These are phyloP conservation scores for Penicillium sp. DNA, from an alignment of 2,329 filamentous ascomycete genomes.

Conservation along the genomic window DNA sequence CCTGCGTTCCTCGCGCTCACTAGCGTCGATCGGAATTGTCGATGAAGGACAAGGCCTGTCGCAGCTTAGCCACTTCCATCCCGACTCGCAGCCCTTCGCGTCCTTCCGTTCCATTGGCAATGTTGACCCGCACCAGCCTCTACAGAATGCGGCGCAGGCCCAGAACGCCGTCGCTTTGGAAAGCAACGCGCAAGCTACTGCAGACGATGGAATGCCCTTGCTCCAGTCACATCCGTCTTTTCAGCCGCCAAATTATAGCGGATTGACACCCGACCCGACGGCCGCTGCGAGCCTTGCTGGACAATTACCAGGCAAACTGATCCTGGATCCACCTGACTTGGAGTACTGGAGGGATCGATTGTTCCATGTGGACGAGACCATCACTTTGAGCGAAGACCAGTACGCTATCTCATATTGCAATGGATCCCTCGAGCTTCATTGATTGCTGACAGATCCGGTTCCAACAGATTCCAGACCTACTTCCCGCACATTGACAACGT, in stretches of 20 bases:
- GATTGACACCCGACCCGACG: constrained; percentile 6
- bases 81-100: constrained; percentile 26
- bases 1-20: constrained; percentile 17
- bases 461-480: constrained; percentile 65
- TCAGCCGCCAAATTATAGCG: constrained; percentile 16
- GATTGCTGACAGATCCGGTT: not conserved
- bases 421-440: not conserved
- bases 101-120: constrained; percentile 25
- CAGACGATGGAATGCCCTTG: constrained; percentile 19
- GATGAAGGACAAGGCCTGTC: constrained; percentile 22
- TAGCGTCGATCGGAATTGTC: constrained; percentile 16
- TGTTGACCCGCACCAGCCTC: constrained; percentile 16
- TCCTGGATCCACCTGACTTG: constrained; percentile 63
- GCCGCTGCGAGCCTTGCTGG: constrained; percentile 23
- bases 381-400: constrained; percentile 69
- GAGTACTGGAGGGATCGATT: constrained; percentile 65
- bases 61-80: constrained; percentile 19
- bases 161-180: constrained; percentile 9
- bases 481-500: constrained; percentile 80
- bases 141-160: constrained; percentile 13
- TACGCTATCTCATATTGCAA: constrained; percentile 39
- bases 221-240: constrained; percentile 18
- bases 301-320: constrained; percentile 45
- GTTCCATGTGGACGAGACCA: constrained; percentile 69
- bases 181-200: constrained; percentile 8